Percentiles rank a stretch among this genome's conserved stretches.
These are phyloP conservation scores for Exophiala sp. DNA, from an alignment of 2,329 filamentous ascomycete species.

Conservation along the genomic window DNA sequence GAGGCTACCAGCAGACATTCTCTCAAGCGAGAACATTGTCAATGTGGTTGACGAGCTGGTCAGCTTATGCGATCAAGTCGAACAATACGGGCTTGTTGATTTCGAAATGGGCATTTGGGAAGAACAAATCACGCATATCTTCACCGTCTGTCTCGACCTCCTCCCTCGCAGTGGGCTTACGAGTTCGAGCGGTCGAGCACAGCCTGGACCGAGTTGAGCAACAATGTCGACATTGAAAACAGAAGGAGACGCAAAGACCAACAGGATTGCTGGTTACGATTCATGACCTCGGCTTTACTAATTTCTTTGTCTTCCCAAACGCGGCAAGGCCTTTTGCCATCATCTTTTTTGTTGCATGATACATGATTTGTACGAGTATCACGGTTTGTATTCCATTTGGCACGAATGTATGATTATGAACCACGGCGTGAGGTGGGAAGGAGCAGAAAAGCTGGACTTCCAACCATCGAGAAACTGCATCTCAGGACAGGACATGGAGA, in stretches of 20 bases:
- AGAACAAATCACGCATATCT: conserved; percentile 71
- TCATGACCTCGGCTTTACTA: conserved; percentile 9
- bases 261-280: conserved; percentile 6
- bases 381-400: conserved; percentile 9
- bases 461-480: not conserved
- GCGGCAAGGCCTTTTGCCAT: conserved; percentile 9
- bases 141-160: conserved; percentile 19
- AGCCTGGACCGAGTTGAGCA: conserved; percentile 3
- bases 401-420: conserved; percentile 24
- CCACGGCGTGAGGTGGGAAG: not conserved
- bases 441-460: not conserved
- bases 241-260: not conserved
- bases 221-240: not conserved
- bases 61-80: conserved; percentile 77
- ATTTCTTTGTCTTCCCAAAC: too few relatives aligned
- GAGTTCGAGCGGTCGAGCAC: conserved; percentile 1
- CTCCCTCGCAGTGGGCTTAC: conserved; percentile 8
- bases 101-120: conserved; percentile 98
- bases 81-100: conserved; percentile 90
- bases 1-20: conserved; percentile 56
- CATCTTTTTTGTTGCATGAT: conserved; percentile 15
- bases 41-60: conserved; percentile 80
- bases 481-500: not conserved
- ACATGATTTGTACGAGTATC: conserved; percentile 24
- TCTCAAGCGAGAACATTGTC: conserved; percentile 67